Evolutionary conservation across 2,329 filamentous ascomycete genomes (phyloP).

Genomic region (Arachnopeziza araneosa): DNA sequence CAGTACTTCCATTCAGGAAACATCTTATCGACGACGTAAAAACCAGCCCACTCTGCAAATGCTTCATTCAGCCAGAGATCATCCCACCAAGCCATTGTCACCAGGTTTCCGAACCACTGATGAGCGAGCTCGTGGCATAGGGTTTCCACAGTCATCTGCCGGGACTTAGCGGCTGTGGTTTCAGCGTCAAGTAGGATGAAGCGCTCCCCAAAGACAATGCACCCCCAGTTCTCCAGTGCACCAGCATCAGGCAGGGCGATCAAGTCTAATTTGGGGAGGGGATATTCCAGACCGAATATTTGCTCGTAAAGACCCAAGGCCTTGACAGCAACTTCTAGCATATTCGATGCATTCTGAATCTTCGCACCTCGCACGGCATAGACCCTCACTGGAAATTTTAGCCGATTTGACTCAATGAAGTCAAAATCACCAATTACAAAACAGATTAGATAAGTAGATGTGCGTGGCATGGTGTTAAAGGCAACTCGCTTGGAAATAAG

Average conservation of each 20-base stretch:
- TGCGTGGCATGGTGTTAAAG: no score
- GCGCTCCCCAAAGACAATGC: slow-evolving; percentile 63
- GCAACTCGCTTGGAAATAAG: no score
- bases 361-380: no score
- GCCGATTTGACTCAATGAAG: no score
- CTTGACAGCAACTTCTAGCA: no score
- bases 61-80: slow-evolving; percentile 69
- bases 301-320: no score
- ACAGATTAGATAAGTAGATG: no score
- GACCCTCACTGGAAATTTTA: no score
- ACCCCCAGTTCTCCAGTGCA: slow-evolving; percentile 72
- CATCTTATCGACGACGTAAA: slow-evolving; percentile 9
- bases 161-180: neutral
- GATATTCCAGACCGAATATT: no score
- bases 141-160: slow-evolving; percentile 58
- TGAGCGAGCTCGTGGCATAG: slow-evolving; percentile 71
- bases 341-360: no score
- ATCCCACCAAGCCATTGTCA: slow-evolving; percentile 74
- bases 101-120: slow-evolving; percentile 71
- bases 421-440: no score
- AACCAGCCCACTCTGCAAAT: slow-evolving; percentile 58
- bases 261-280: no score
- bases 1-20: slow-evolving; percentile 7
- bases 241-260: neutral
- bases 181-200: slow-evolving; percentile 58